Evolutionary conservation across 2,329 filamentous ascomycete species (phyloP), one percentile per base, ranked within the genome.

Genomic region (Venturia carpophila): DNA sequence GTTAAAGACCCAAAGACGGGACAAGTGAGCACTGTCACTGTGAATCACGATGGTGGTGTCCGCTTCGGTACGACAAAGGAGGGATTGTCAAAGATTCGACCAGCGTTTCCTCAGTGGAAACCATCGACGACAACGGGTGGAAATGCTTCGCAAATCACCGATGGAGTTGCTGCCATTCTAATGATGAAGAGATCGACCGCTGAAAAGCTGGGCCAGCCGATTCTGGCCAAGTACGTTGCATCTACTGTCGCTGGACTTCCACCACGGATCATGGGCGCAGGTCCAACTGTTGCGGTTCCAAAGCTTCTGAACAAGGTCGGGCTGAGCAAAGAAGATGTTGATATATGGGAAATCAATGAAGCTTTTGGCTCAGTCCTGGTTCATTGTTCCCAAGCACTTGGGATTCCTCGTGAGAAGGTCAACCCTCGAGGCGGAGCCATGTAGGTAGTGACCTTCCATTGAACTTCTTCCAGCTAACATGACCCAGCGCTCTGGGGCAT

Each of bases 291-390:
- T 78, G 92, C 94, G 65, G 97, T 99, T 73, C 94, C 94, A 69
- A 92, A 91, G 5, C 87, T 97, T 65, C 84, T 90, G 75, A 92
- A 93, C 76, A 90, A 92, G 0, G 92, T 92, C 67, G 90, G 87
- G 0, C 86, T 99, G 71, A 82, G 81, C 74, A 91, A 88, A 78
- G 88, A 72, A 65, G 93, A 97, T 70, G 91, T 99, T 39, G 94
- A 97, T 75, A 92, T 97, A 73, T 97, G 85, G 74, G 94, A 99
- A 84, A 97, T 99, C 83, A 99, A 99, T 82, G 94, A 99, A 84
- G 94, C 94, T 0, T 99, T 99, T 76, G 94, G 94, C 41, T 90
- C 86, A 24, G 64, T 65, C 9, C 21, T 65, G 17, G 64, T 65
- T 11, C 64, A 65, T 27, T 65, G 64, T 55, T 24, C 90, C 68